phyloP scores from a whole-genome alignment of 2,329 filamentous ascomycete species.

The Aspergillus clavatus region DNA sequence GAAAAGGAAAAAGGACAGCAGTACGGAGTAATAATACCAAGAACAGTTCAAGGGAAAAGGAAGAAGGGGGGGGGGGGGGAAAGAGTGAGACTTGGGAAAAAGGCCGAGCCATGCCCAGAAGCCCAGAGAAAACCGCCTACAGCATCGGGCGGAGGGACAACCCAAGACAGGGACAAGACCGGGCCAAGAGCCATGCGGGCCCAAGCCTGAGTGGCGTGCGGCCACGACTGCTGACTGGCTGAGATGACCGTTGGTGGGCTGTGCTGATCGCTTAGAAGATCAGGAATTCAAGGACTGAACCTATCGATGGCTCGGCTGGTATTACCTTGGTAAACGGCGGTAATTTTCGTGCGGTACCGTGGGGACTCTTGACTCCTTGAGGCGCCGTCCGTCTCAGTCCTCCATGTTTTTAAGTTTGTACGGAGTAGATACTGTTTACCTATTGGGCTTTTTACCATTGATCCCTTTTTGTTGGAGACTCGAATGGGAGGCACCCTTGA shows the following conservation, averaged over 20 bases:
- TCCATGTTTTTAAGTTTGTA: too few species aligned
- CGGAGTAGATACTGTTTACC: too few species aligned
- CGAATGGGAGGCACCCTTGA: too few species aligned
- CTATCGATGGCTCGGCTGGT: too few species aligned
- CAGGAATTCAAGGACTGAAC: too few species aligned
- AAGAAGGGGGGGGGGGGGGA: conserved; percentile 2
- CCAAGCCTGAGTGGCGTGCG: conserved; percentile 14
- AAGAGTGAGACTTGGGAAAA: conserved; percentile 14
- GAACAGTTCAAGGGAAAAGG: too few species aligned
- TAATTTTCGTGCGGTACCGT: too few species aligned
- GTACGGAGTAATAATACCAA: too few species aligned
- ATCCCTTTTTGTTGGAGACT: too few species aligned
- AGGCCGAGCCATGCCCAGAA: conserved; percentile 15
- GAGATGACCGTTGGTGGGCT: neutral
- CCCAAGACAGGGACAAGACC: conserved; percentile 29
- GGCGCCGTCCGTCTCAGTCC: too few species aligned
- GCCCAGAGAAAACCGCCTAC: conserved; percentile 30
- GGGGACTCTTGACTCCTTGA: too few species aligned
- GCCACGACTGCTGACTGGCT: conserved; percentile 14
- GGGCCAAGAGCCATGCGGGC: conserved; percentile 32
- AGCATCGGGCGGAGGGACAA: conserved; percentile 29
- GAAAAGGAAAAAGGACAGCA: conserved; percentile 1
- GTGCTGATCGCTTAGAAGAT: conserved; percentile 9
- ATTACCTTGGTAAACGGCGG: neutral
- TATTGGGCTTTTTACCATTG: too few species aligned